phyloP scores from a whole-genome alignment of 345 rosid species.

The Sisymbrium altissimum region DNA sequence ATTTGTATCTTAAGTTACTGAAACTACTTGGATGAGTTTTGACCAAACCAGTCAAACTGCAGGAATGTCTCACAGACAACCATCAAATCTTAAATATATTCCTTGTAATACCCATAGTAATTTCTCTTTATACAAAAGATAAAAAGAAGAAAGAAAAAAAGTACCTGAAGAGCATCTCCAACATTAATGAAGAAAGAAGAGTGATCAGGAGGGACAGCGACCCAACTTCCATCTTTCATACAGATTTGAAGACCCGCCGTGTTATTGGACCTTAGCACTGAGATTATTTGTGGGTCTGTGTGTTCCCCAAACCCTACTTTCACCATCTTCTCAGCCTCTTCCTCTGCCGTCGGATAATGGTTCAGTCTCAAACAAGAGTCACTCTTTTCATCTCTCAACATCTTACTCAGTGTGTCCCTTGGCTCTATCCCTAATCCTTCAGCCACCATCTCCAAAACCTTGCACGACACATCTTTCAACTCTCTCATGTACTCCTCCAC shows the following conservation, averaged over 20 bases:
- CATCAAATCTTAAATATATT: conserved; percentile 16
- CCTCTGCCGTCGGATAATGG: conserved; percentile 71
- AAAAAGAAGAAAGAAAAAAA: background rate
- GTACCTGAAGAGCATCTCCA: conserved; percentile 90
- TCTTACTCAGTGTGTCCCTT: conserved; percentile 54
- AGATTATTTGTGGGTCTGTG: conserved; percentile 92
- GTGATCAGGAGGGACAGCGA: conserved; percentile 86
- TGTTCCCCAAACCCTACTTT: conserved; percentile 82
- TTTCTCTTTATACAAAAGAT: too few species aligned
- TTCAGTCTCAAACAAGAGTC: conserved; percentile 83
- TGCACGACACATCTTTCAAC: conserved; percentile 57
- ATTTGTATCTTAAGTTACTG: background rate
- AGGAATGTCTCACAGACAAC: conserved; percentile 9
- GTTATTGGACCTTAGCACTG: conserved; percentile 80
- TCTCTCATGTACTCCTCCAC: conserved; percentile 61
- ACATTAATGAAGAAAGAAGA: conserved; percentile 83
- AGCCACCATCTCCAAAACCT: conserved; percentile 64
- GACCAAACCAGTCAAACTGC: background rate
- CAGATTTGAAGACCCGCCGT: conserved; percentile 84
- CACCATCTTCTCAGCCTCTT: conserved; percentile 28
- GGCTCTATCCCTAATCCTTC: conserved; percentile 59
- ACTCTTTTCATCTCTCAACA: conserved; percentile 68
- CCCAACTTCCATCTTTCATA: conserved; percentile 65
- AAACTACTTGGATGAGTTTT: background rate
- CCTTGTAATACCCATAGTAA: background rate